Evolutionary conservation across 805 yeast genomes (phyloP).

Genomic region (Suhomyces prunicola): DNA sequence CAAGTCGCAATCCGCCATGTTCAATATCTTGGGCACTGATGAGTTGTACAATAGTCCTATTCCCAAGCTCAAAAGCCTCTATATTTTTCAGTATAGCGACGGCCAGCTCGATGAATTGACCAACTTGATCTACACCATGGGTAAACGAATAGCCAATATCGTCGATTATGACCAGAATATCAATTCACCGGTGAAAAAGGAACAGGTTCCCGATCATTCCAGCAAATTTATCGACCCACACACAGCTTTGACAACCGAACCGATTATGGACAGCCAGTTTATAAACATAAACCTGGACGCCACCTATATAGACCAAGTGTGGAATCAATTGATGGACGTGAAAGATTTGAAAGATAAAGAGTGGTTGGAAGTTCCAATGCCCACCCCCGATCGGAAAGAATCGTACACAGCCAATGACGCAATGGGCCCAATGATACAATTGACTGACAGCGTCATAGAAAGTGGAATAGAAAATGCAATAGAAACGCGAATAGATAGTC

Average conservation of each 20-base stretch:
- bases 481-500: background rate
- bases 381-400: too few species aligned
- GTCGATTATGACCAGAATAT: slow-evolving; percentile 5
- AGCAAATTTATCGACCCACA: background rate
- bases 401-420: too few species aligned
- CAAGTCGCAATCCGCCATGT: slow-evolving; percentile 5
- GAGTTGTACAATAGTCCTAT: slow-evolving; percentile 8
- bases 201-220: background rate
- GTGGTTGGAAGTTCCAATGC: background rate
- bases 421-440: too few species aligned
- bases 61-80: slow-evolving; percentile 5
- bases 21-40: background rate
- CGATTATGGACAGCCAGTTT: background rate
- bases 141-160: slow-evolving; percentile 3
- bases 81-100: slow-evolving; percentile 9
- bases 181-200: background rate
- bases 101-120: slow-evolving; percentile 10
- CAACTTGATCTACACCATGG: slow-evolving; percentile 4
- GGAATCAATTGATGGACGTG: slow-evolving; percentile 11
- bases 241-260: background rate
- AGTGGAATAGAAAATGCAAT: too few species aligned
- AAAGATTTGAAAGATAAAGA: slow-evolving; percentile 1
- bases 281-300: background rate
- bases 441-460: too few species aligned
- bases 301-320: slow-evolving; percentile 11